These are phyloP conservation scores for Raphanus sativus DNA, from an alignment of 345 rosid species.

Conservation along the genomic window DNA sequence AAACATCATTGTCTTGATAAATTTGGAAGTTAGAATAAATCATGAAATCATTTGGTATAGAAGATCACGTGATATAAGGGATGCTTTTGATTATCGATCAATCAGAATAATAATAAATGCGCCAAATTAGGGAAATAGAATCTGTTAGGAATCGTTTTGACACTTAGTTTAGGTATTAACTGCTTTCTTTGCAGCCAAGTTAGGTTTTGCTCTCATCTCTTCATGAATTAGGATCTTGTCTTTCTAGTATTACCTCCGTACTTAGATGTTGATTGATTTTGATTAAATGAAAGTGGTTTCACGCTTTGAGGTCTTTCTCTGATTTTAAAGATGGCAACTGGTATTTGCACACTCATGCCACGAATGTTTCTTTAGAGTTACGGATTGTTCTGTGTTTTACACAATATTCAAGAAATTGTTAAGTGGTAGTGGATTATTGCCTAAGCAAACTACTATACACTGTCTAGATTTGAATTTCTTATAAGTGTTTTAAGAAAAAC, in stretches of 20 bases:
- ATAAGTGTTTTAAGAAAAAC: too few relatives aligned
- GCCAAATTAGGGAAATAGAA: background rate
- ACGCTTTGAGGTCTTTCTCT: background rate
- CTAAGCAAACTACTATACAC: background rate
- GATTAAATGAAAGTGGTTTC: background rate
- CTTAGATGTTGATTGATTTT: background rate
- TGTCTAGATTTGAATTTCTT: too few relatives aligned
- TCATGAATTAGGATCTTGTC: background rate
- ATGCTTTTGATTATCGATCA: background rate
- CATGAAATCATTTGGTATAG: conserved; percentile 9
- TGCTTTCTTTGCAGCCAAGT: background rate
- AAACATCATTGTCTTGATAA: background rate
- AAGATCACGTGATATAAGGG: conserved; percentile 26
- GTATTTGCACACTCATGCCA: background rate
- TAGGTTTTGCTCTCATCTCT: background rate
- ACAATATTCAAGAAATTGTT: background rate
- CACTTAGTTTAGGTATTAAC: background rate
- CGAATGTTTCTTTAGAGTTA: background rate
- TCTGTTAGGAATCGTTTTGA: conserved; percentile 2
- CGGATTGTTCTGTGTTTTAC: background rate
- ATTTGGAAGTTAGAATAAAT: conserved; percentile 4
- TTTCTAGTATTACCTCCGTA: background rate
- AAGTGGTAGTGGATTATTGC: background rate
- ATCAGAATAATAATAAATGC: background rate
- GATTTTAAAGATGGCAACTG: background rate